Conservation (phyloP, 1,284 basidiomycete species). For the Ceratobasidium sp. region DNA sequence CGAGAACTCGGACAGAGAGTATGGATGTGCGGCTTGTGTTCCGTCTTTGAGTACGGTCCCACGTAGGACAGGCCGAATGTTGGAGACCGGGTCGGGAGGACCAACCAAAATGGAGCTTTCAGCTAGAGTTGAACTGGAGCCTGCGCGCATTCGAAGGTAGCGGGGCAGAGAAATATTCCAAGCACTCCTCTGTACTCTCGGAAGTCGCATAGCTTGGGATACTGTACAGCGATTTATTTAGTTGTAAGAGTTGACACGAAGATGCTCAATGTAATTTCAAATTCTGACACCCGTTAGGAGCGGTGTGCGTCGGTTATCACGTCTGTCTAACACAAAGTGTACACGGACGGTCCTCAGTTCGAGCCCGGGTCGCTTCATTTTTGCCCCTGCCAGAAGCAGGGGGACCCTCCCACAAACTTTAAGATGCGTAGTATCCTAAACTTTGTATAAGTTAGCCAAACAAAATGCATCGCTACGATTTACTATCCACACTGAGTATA, state of each 20-base stretch:
- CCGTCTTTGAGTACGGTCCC: constrained; percentile 1
- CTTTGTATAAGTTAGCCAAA: no score
- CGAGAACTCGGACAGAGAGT: constrained; percentile 79
- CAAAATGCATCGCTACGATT: no score
- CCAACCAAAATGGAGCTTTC: constrained; percentile 64
- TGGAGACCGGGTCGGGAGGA: constrained; percentile 79
- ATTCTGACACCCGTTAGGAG: constrained; percentile 7
- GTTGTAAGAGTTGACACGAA: background rate
- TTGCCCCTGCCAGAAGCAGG: background rate
- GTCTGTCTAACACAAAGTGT: constrained; percentile 45
- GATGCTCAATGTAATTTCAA: background rate
- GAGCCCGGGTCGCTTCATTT: constrained; percentile 45
- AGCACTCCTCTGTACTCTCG: background rate
- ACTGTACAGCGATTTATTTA: background rate
- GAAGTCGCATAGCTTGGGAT: constrained; percentile 7
- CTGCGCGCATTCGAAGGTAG: constrained; percentile 3
- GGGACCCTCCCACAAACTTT: no score
- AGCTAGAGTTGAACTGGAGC: background rate
- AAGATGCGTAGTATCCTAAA: no score
- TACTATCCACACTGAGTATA: background rate
- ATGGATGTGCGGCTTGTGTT: constrained; percentile 66
- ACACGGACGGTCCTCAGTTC: constrained; percentile 47
- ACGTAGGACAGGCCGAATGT: constrained; percentile 68
- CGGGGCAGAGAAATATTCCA: background rate
- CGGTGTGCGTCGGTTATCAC: constrained; percentile 47